Conservation (phyloP, 176 grass and related monocot species). For the Musa acuminata region DNA sequence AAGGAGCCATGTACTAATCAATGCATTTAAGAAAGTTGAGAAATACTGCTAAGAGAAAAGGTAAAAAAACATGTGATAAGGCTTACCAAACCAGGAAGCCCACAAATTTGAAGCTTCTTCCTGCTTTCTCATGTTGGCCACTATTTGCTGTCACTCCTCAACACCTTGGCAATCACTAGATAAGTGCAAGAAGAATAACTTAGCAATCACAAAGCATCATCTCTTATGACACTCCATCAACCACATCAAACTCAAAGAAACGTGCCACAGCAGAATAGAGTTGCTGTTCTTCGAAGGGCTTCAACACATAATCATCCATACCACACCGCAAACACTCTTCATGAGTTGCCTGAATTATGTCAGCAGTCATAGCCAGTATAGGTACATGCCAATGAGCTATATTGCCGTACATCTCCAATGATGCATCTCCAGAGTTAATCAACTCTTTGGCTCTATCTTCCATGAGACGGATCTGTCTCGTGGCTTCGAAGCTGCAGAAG, state of each 20-base stretch:
- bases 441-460: slow-evolving; percentile 42
- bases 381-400: slow-evolving; percentile 51
- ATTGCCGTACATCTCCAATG: slow-evolving; percentile 18
- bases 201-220: not conserved
- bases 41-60: not conserved
- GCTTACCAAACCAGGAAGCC: not conserved
- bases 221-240: slow-evolving; percentile 17
- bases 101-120: not conserved
- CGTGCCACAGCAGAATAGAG: slow-evolving; percentile 58
- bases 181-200: not conserved
- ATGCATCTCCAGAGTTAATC: slow-evolving; percentile 29
- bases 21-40: not conserved
- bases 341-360: slow-evolving; percentile 72
- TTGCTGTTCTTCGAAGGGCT: slow-evolving; percentile 77
- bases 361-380: slow-evolving; percentile 75
- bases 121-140: not conserved
- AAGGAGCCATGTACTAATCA: too few species aligned
- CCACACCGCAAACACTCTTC: slow-evolving; percentile 52
- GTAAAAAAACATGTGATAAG: not conserved
- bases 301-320: slow-evolving; percentile 74
- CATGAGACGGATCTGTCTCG: not conserved
- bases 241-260: slow-evolving; percentile 36
- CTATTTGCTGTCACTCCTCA: not conserved
- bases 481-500: slow-evolving; percentile 1
- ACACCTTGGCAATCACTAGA: not conserved